Evolutionary conservation across 2,329 filamentous ascomycete species (phyloP).

Genomic region (Periconia digitata): DNA sequence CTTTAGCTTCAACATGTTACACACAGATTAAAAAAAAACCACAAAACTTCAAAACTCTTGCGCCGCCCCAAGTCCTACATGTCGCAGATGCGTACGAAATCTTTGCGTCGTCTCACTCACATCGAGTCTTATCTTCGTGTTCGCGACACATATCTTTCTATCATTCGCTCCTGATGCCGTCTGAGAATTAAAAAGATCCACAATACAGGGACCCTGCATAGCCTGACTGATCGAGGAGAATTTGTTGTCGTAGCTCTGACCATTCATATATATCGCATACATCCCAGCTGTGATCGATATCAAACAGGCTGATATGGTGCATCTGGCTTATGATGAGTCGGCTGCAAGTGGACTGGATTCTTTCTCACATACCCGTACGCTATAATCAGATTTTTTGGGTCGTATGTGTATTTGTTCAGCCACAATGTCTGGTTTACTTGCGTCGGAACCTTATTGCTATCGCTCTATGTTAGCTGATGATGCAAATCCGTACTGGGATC

Average conservation of each 20-base stretch:
- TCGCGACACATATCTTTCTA: too few species aligned
- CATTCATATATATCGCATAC: constrained; percentile 2
- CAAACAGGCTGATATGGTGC: background rate
- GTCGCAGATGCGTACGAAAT: too few species aligned
- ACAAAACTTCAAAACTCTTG: too few species aligned
- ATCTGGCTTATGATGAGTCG: too few species aligned
- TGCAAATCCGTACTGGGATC: too few species aligned
- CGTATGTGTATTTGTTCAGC: constrained; percentile 8
- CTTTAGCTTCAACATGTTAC: too few species aligned
- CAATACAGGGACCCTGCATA: constrained; percentile 2
- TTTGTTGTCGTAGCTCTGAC: constrained; percentile 1
- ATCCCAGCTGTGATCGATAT: constrained; percentile 1
- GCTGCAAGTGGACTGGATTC: background rate
- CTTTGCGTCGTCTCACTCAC: too few species aligned
- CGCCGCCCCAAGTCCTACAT: too few species aligned
- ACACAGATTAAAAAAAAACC: too few species aligned
- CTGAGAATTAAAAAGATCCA: too few species aligned
- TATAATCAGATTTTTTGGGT: constrained; percentile 8
- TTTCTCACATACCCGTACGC: constrained; percentile 7
- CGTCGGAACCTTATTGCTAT: background rate
- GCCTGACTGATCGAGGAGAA: constrained; percentile 3
- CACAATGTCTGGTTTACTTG: constrained; percentile 3
- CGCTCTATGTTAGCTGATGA: background rate
- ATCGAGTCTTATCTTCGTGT: too few species aligned
- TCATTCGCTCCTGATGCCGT: too few species aligned